Evolutionary conservation across 2,329 filamentous ascomycete species (phyloP).

Genomic region (Curvularia eragrostidis): DNA sequence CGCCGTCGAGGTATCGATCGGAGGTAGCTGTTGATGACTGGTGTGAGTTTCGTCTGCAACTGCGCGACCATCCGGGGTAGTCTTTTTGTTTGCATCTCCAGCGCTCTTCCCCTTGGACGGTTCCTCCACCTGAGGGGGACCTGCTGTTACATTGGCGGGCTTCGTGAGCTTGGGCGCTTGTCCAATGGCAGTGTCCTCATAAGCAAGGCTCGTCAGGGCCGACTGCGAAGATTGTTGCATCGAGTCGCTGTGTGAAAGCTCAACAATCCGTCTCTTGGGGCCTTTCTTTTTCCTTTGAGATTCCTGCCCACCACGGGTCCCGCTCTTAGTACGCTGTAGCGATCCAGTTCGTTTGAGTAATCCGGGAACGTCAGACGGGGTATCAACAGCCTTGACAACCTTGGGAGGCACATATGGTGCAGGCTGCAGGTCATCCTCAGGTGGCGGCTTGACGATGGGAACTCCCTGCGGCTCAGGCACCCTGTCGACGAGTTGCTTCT

Average conservation of each 20-base stretch:
- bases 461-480: conserved; percentile 76
- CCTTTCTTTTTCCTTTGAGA: conserved; percentile 66
- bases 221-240: conserved; percentile 36
- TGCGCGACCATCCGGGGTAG: conserved; percentile 28
- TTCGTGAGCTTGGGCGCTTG: conserved; percentile 29
- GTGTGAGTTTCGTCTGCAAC: conserved; percentile 31
- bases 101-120: conserved; percentile 28
- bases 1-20: conserved; percentile 40
- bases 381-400: conserved; percentile 38
- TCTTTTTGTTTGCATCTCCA: conserved; percentile 43
- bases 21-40: conserved; percentile 39
- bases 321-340: conserved; percentile 47
- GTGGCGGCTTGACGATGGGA: conserved; percentile 75
- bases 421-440: conserved; percentile 64
- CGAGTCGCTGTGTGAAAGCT: conserved; percentile 59
- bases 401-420: conserved; percentile 69
- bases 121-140: conserved; percentile 39
- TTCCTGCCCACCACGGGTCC: conserved; percentile 42
- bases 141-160: conserved; percentile 19
- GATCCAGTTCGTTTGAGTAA: conserved; percentile 34
- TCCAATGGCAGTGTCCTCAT: conserved; percentile 28
- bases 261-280: conserved; percentile 64
- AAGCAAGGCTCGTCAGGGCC: conserved; percentile 41
- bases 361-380: conserved; percentile 24
- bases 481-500: conserved; percentile 81